These are phyloP conservation scores for Yarrowia alimentaria DNA, from an alignment of 805 yeast species.

Conservation along the genomic window DNA sequence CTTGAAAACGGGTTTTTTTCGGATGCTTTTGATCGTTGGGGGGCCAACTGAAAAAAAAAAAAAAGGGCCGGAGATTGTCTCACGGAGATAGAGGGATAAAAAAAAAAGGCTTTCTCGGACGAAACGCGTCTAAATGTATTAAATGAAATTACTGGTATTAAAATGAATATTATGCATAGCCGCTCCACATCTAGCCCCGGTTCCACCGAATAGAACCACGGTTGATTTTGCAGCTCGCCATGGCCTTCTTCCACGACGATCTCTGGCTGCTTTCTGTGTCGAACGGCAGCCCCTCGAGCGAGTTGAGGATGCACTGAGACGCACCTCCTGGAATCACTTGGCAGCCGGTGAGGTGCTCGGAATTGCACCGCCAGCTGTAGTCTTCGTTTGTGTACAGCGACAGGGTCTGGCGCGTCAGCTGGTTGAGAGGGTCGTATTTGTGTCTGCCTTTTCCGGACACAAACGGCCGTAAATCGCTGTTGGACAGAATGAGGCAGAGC, in stretches of 20 bases:
- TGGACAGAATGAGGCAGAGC: constrained; percentile 7
- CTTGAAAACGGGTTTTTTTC: too few relatives aligned
- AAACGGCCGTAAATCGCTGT: constrained; percentile 3
- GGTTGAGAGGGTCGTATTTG: constrained; percentile 2
- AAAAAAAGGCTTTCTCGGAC: too few relatives aligned
- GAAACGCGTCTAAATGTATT: too few relatives aligned
- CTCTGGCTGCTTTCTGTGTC: background rate
- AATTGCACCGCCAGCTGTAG: constrained; percentile 11
- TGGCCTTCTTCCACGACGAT: background rate
- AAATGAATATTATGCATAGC: too few relatives aligned
- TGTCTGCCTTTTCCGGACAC: background rate
- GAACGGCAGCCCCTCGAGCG: background rate
- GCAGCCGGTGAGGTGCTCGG: background rate
- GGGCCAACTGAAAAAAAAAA: too few relatives aligned
- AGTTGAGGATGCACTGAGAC: constrained; percentile 7
- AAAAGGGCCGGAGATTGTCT: too few relatives aligned
- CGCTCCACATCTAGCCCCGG: background rate
- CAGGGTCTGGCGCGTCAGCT: constrained; percentile 15
- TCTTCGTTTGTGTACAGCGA: constrained; percentile 17
- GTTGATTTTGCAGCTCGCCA: background rate
- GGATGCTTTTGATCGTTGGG: too few relatives aligned
- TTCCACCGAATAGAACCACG: background rate
- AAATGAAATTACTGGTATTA: too few relatives aligned
- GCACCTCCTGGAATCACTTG: constrained; percentile 13
- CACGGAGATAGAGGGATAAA: too few relatives aligned